Base-by-base conservation (phyloP, 2,329 filamentous ascomycete genomes). In the Nannizziopsis arthrosporioides region DNA sequence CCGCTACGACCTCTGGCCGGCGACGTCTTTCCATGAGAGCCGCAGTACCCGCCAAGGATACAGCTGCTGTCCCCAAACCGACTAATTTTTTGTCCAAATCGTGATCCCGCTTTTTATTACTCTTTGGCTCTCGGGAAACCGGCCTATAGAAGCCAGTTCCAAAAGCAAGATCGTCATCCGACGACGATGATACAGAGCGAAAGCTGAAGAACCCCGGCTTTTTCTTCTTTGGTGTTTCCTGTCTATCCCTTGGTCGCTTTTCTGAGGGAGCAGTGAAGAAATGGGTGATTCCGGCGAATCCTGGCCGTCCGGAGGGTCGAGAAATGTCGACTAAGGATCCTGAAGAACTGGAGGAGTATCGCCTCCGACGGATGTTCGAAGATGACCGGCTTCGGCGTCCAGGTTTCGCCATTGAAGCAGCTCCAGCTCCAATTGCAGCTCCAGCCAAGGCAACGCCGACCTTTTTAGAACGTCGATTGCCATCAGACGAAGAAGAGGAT, bases 161-260 rank as follows among this genome's bases (percentile, higher is more conserved):
- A 59, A 84, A 85, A 8, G 81, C 81, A 51, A 85, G 66, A 59
- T 85, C 82, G 15, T 75, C 77, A 61, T 83, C 79, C 0, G 80
- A 83, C 1, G 78, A 81, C 1, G 76, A 81, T 56, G 51, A 51
- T 38, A 43, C 47, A 34, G 56, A 79, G 74, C 51, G 48, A 49
- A 72, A 74, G 37, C 81, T 71, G 46, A 82, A 73, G 50, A 77
- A 73, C 19, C 63, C 64, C 46, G 71, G 55, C 54, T 65, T 66
- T 52, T 65, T 68, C 17, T 59, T 70, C 54, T 68, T 71, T 54
- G 69, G 71, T 48, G 70, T 71, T 54, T 70, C 67, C 36, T 60
- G 60, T 50, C 55, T 58, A 6, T 44, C 35, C 19, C 54, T 51
- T 37, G 49, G 63, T 19, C 66, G 68, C 31, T 73, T 74, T 55